These are phyloP conservation scores for Chlamydomonas asymmetrica DNA, from an alignment of 139 green algal species.

Conservation along the genomic window DNA sequence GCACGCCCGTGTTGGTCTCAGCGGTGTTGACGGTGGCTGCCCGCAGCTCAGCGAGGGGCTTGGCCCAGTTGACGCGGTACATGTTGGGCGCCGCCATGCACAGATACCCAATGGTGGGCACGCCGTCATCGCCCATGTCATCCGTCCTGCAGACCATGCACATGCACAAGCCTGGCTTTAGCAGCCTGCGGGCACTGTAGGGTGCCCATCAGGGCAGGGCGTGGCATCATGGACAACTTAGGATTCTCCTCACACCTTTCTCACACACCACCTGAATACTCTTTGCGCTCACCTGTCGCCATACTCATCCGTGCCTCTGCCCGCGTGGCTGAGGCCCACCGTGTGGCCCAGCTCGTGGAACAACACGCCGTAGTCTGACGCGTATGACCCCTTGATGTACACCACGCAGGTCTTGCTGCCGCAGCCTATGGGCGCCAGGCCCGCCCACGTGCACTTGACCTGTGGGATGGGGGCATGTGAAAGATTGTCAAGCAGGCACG, in stretches of 20 bases:
- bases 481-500: no score
- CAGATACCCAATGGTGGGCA: constrained; percentile 2
- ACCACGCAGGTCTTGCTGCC: constrained; percentile 1
- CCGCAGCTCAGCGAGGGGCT: neutral
- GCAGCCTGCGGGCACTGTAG: neutral
- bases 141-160: constrained; percentile 1
- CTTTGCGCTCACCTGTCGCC: no score
- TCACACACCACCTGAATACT: neutral
- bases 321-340: constrained; percentile 22
- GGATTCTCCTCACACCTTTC: neutral
- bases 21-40: neutral
- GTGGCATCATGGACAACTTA: neutral
- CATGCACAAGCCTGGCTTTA: neutral
- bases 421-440: constrained; percentile 18
- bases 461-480: neutral
- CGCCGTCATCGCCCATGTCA: constrained; percentile 11
- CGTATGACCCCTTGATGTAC: constrained; percentile 18
- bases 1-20: neutral
- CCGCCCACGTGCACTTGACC: constrained; percentile 11
- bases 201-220: neutral
- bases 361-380: neutral
- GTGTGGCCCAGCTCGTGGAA: constrained; percentile 34
- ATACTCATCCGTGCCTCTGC: constrained; percentile 4
- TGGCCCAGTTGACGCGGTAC: constrained; percentile 9
- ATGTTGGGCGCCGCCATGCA: constrained; percentile 19